phyloP scores from a whole-genome alignment of 495 filamentous ascomycete genomes.

The Hyaloscypha hepaticicola region DNA sequence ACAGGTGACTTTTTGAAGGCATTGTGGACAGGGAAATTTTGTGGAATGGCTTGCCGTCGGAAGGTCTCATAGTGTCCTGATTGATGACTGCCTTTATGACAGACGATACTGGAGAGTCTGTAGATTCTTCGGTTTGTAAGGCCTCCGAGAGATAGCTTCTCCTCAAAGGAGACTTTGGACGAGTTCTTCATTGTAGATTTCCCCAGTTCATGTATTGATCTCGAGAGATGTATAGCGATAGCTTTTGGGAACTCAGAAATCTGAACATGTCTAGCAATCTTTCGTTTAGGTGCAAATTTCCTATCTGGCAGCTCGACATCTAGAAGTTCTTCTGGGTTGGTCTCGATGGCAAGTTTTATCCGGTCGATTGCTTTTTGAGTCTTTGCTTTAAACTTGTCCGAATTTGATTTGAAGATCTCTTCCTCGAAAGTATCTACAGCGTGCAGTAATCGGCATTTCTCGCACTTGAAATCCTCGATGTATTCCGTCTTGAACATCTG shows the following conservation, averaged over 20 bases:
- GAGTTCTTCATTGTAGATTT: slow-evolving; percentile 85
- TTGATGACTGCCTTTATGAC: slow-evolving; percentile 93
- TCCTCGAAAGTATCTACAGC: slow-evolving; percentile 52
- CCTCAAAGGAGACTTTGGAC: slow-evolving; percentile 90
- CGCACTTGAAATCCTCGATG: slow-evolving; percentile 96
- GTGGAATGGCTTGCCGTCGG: slow-evolving; percentile 74
- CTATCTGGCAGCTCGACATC: slow-evolving; percentile 73
- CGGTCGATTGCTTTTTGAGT: slow-evolving; percentile 54
- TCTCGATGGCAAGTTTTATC: slow-evolving; percentile 61
- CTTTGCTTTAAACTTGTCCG: slow-evolving; percentile 41
- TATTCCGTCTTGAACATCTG: slow-evolving; percentile 90
- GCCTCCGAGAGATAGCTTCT: slow-evolving; percentile 75
- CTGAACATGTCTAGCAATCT: slow-evolving; percentile 80
- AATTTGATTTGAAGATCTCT: slow-evolving; percentile 47
- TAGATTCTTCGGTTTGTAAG: slow-evolving; percentile 76
- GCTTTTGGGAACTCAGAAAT: slow-evolving; percentile 86
- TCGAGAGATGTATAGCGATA: slow-evolving; percentile 86
- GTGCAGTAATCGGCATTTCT: slow-evolving; percentile 84
- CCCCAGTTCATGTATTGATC: slow-evolving; percentile 78
- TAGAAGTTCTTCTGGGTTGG: slow-evolving; percentile 71
- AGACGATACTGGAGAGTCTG: slow-evolving; percentile 82
- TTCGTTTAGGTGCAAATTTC: slow-evolving; percentile 71
- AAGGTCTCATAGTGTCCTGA: slow-evolving; percentile 98
- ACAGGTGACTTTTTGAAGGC: slow-evolving; percentile 68
- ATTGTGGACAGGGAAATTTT: slow-evolving; percentile 79